Evolutionary conservation across 192 early-diverging fungal species (phyloP), one percentile per base, ranked within the genome.

Genomic region (Coemansia guatemalensis): DNA sequence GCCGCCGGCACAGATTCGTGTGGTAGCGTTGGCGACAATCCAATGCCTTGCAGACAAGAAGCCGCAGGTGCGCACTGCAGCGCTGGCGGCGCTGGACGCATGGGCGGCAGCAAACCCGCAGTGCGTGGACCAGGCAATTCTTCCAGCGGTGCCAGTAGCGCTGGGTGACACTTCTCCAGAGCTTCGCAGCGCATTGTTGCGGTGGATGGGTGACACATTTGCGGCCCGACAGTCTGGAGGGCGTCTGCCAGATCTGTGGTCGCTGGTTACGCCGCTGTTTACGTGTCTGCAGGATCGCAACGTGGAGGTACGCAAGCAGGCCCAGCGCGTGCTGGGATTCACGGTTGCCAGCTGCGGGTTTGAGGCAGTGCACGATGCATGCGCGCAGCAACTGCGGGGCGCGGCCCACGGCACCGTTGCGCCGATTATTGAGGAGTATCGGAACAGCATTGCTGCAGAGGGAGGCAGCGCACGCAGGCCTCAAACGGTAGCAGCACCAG

Each of bases 11-110:
- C 85, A 90, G 65, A 82, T 87, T 14, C 89, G 88, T 41, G 68
- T 86, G 0, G 70, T 99, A 5, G 85, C 89, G 25, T 69, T 83
- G 2, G 84, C 88, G 4, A 88, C 96, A 5, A 85, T 89, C 2
- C 76, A 85, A 4, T 86, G 90, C 8, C 67, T 99, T 33, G 86
- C 87, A 0, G 97, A 99, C 82, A 92, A 97, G 62, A 99, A 99
- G 66, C 85, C 88, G 1, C 91, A 93, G 47, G 87, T 98, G 14
- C 86, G 97, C 9, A 73, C 74, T 0, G 88, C 91, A 1, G 92
- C 90, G 8, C 64, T 97, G 5, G 77, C 83, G 9, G 84, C 90
- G 8, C 65, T 99, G 48, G 88, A 89, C 1, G 87, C 87, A 12
- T 83, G 95, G 67, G 82, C 82, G 30, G 81, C 78, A n/a, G 89